phyloP scores from a whole-genome alignment of 345 rosid species.

The Salix brachista region DNA sequence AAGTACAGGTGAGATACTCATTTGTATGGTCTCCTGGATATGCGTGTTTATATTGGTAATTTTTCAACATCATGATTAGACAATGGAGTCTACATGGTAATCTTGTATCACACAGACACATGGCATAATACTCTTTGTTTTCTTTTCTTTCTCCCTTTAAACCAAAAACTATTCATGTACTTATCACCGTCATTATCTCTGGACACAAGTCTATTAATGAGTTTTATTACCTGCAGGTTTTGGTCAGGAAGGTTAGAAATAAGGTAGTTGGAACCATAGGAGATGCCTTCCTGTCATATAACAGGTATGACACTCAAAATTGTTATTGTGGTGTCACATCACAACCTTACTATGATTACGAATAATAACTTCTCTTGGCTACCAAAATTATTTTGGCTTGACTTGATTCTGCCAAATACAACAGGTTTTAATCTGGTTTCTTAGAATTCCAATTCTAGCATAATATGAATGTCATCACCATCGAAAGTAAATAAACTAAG shows the following conservation, averaged over 20 bases:
- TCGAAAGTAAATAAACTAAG: not conserved
- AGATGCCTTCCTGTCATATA: constrained; percentile 69
- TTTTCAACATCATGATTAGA: too few relatives aligned
- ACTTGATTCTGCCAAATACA: not conserved
- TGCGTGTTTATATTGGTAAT: not conserved
- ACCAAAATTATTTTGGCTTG: not conserved
- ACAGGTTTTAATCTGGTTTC: not conserved
- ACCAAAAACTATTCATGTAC: not conserved
- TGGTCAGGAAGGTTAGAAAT: constrained; percentile 90
- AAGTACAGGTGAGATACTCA: constrained; percentile 61
- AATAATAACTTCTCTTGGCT: not conserved
- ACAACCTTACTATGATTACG: not conserved
- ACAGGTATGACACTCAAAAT: constrained; percentile 45
- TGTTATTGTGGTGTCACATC: not conserved
- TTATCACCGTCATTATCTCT: not conserved
- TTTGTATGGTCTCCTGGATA: not conserved
- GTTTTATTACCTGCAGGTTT: constrained; percentile 47
- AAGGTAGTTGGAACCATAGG: constrained; percentile 87
- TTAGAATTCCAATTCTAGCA: not conserved
- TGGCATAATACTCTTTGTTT: not conserved
- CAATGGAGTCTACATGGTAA: not conserved
- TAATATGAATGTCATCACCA: not conserved
- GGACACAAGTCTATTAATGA: not conserved
- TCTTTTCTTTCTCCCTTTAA: not conserved
- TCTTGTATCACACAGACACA: not conserved